These are phyloP conservation scores for Cicer chorassanicum DNA, from an alignment of 306 rosid genomes.

Conservation along the genomic window DNA sequence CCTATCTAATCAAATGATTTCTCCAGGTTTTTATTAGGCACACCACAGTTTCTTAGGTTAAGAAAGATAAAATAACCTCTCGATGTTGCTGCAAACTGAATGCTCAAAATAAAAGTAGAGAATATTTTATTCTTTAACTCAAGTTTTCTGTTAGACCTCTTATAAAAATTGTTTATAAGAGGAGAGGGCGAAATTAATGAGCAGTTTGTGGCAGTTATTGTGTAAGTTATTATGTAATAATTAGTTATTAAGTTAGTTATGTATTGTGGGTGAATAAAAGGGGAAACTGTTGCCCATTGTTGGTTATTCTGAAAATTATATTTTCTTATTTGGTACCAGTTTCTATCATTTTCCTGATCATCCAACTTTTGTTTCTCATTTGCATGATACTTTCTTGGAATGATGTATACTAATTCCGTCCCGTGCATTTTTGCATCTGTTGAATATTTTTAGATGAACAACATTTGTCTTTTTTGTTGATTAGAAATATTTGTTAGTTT, in stretches of 20 bases:
- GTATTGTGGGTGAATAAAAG: too few species aligned
- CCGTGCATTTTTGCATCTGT: slow-evolving; percentile 35
- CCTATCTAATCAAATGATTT: slow-evolving; percentile 14
- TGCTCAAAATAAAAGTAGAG: not conserved
- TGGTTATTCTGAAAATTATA: too few species aligned
- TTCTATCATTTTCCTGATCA: slow-evolving; percentile 4
- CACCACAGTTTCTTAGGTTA: not conserved
- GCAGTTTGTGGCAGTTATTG: too few species aligned
- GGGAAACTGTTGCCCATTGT: too few species aligned
- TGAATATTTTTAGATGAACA: not conserved
- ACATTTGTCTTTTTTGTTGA: slow-evolving; percentile 23
- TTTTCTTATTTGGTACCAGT: too few species aligned
- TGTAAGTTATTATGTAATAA: too few species aligned
- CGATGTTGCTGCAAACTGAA: slow-evolving; percentile 18
- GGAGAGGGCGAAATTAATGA: too few species aligned
- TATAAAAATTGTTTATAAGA: too few species aligned
- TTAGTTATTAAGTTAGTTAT: too few species aligned
- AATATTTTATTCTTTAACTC: not conserved
- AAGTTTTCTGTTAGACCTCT: too few species aligned
- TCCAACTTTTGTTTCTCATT: slow-evolving; percentile 2
- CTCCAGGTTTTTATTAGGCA: slow-evolving; percentile 20
- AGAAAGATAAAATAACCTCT: slow-evolving; percentile 13
- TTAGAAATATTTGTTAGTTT: slow-evolving; percentile 17
- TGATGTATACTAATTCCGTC: slow-evolving; percentile 16
- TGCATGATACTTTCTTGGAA: not conserved